Conservation (phyloP, 208 protist genomes). For the Tritrichomonas foetus region DNA sequence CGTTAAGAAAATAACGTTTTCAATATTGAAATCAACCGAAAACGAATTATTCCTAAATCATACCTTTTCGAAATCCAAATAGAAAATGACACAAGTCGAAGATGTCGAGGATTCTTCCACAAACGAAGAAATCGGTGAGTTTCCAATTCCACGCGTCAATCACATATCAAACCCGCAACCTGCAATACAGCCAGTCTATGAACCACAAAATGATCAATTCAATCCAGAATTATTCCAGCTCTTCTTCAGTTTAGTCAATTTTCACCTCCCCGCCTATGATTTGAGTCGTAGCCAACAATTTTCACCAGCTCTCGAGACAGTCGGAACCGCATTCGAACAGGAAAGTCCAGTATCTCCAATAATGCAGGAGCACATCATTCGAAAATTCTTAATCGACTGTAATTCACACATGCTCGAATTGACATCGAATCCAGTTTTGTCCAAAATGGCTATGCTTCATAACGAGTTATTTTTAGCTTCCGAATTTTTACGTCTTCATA, state of each 20-base stretch:
- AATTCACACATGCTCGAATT: background rate
- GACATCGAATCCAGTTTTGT: background rate
- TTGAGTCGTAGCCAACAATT: background rate
- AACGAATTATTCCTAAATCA: too few relatives aligned
- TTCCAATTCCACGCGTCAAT: background rate
- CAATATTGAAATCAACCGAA: too few relatives aligned
- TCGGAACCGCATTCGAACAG: background rate
- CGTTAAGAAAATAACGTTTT: too few relatives aligned
- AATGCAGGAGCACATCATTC: background rate
- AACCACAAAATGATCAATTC: background rate
- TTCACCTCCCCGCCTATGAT: background rate
- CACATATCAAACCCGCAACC: background rate
- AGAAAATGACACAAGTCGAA: too few relatives aligned
- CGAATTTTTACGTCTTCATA: background rate
- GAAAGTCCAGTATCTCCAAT: background rate
- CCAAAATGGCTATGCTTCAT: constrained; percentile 15
- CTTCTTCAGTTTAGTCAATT: constrained; percentile 5
- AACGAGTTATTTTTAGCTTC: constrained; percentile 35
- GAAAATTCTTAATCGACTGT: constrained; percentile 20
- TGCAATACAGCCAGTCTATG: background rate
- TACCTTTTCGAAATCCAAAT: too few relatives aligned
- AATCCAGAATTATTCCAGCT: background rate
- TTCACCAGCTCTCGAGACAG: background rate
- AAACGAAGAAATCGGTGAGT: background rate
- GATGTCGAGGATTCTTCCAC: too few relatives aligned